Evolutionary conservation across 441 rosid genomes (phyloP).

Genomic region (Brassica balearica): DNA sequence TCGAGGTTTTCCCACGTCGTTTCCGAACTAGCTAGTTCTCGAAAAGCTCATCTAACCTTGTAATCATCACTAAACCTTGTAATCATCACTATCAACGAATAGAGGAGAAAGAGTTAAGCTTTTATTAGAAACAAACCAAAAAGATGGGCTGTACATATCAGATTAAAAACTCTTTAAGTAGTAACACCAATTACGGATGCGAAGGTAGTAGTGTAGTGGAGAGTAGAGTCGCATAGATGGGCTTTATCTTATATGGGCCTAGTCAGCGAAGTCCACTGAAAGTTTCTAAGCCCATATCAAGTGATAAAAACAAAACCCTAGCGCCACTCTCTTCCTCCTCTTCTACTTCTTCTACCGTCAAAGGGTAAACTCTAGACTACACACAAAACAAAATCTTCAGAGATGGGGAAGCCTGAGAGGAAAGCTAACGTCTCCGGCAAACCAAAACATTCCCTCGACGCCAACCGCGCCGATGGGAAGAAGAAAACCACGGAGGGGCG

Average conservation of each 20-base stretch:
- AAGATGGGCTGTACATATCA: too few relatives aligned
- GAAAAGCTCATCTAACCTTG: background rate
- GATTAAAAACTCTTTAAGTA: too few relatives aligned
- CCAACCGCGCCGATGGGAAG: conserved; percentile 70
- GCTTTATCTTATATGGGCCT: background rate
- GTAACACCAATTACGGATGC: too few relatives aligned
- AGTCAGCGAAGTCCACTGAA: background rate
- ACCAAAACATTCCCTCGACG: conserved; percentile 90
- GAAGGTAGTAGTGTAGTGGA: too few relatives aligned
- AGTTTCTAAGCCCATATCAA: background rate
- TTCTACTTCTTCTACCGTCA: background rate
- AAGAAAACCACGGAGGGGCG: conserved; percentile 50
- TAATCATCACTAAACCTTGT: background rate
- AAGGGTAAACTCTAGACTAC: background rate
- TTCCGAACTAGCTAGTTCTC: background rate
- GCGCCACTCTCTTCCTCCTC: conserved; percentile 27
- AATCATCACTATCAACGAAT: background rate
- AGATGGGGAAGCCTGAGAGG: conserved; percentile 74
- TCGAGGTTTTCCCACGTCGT: background rate
- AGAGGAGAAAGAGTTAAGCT: too few relatives aligned
- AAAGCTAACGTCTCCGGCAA: conserved; percentile 74
- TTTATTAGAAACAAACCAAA: too few relatives aligned
- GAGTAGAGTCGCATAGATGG: too few relatives aligned
- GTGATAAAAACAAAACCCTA: conserved; percentile 28
- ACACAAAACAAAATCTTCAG: background rate